Evolutionary conservation across 208 protist species (phyloP).

Genomic region (Crithidia bombi): DNA sequence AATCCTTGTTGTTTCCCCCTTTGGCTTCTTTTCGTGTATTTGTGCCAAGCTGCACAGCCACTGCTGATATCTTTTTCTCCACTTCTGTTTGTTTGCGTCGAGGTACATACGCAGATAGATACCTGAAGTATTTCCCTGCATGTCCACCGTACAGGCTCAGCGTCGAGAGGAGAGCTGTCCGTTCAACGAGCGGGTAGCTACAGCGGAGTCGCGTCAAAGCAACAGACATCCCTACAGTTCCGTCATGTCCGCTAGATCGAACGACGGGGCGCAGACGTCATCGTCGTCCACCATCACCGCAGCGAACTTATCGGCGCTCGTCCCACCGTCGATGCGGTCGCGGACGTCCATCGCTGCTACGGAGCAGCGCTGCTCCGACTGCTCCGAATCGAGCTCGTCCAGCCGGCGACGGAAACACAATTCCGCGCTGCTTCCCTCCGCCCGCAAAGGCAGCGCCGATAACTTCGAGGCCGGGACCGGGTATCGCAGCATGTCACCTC

Average conservation of each 20-base stretch:
- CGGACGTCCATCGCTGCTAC: not conserved
- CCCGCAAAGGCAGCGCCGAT: not conserved
- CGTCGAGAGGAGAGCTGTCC: not conserved
- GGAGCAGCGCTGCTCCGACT: slow-evolving; percentile 12
- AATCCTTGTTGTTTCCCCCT: too few species aligned
- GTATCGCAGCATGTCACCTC: slow-evolving; percentile 8
- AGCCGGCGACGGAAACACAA: not conserved
- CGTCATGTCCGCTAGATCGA: not conserved
- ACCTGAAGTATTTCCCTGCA: too few species aligned
- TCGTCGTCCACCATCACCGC: not conserved
- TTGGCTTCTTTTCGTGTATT: too few species aligned
- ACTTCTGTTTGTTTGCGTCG: too few species aligned
- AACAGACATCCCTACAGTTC: not conserved
- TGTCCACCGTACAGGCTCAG: not conserved
- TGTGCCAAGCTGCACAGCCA: too few species aligned
- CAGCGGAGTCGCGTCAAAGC: not conserved
- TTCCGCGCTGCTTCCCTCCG: not conserved
- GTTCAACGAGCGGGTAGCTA: not conserved
- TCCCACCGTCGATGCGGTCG: slow-evolving; percentile 8
- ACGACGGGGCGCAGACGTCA: slow-evolving; percentile 6
- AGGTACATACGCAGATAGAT: too few species aligned
- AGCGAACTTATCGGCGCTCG: slow-evolving; percentile 8
- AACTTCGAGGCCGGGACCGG: not conserved
- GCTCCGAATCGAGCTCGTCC: slow-evolving; percentile 14
- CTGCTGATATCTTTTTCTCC: not conserved